A percentile compares a stretch with the other conserved stretches of the same genome.
These are phyloP conservation scores for Talaromyces funiculosus DNA, from an alignment of 2,329 filamentous ascomycete genomes.

Conservation along the genomic window DNA sequence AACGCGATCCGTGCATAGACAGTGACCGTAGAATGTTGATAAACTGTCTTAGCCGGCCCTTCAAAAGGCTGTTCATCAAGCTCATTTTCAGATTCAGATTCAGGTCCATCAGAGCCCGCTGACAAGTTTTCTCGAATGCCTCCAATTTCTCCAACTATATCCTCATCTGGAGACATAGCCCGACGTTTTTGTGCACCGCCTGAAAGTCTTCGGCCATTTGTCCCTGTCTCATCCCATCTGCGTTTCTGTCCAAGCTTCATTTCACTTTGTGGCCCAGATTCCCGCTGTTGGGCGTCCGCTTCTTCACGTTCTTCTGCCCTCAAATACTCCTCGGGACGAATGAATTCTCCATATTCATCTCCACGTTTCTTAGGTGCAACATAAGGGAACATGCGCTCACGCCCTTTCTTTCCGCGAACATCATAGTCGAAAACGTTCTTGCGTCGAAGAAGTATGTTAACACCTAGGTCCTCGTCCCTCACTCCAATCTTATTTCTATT, in stretches of 20 bases:
- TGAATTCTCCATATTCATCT: constrained; percentile 91
- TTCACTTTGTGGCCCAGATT: constrained; percentile 49
- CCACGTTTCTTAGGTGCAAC: constrained; percentile 70
- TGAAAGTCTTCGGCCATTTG: constrained; percentile 35
- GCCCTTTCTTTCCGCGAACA: constrained; percentile 81
- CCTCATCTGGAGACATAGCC: constrained; percentile 20
- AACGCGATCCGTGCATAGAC: constrained; percentile 74
- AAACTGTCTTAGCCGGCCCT: constrained; percentile 71
- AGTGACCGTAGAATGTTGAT: constrained; percentile 57
- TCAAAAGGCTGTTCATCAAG: constrained; percentile 44
- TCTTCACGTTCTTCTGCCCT: constrained; percentile 86
- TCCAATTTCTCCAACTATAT: constrained; percentile 43
- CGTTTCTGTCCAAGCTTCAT: constrained; percentile 81
- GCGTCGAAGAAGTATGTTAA: constrained; percentile 82
- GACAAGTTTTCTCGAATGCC: constrained; percentile 36
- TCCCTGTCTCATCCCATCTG: constrained; percentile 74
- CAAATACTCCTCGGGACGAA: constrained; percentile 88
- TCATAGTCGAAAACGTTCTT: constrained; percentile 93
- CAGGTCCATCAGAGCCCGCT: constrained; percentile 55
- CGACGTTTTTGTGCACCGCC: constrained; percentile 42
- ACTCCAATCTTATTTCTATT: constrained; percentile 79
- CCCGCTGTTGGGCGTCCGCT: constrained; percentile 56
- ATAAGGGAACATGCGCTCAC: constrained; percentile 88
- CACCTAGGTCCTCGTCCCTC: constrained; percentile 82
- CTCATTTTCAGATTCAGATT: constrained; percentile 48